A percentile compares a stretch with the other conserved stretches of the same genome.
phyloP scores from a whole-genome alignment of 1,139 yeast species.

The Hyphopichia wangnamkhiaoensis region DNA sequence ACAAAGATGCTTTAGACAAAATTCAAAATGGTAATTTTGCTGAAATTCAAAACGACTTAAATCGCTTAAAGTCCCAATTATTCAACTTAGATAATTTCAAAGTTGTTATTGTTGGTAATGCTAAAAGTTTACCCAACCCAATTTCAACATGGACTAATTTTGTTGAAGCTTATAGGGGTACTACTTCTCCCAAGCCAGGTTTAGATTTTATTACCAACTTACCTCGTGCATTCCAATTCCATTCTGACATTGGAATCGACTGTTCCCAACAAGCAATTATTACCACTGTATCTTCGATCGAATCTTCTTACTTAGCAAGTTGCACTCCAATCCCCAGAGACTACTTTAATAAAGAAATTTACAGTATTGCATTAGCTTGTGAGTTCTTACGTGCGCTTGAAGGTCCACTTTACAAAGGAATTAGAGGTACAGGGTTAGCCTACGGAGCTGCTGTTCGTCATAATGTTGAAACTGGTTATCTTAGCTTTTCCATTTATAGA shows the following conservation, averaged over 20 bases:
- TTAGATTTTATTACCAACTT: slow-evolving; percentile 13
- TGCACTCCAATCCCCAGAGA: slow-evolving; percentile 65
- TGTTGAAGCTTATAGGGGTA: slow-evolving; percentile 20
- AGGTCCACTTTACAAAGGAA: slow-evolving; percentile 97
- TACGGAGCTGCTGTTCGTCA: slow-evolving; percentile 76
- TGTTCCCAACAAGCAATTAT: slow-evolving; percentile 62
- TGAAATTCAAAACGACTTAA: slow-evolving; percentile 54
- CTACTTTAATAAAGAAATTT: slow-evolving; percentile 66
- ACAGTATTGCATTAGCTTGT: slow-evolving; percentile 70
- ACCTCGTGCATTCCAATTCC: slow-evolving; percentile 58
- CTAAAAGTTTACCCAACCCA: slow-evolving; percentile 50
- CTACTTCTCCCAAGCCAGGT: neutral
- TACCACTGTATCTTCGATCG: slow-evolving; percentile 81
- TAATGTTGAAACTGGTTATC: slow-evolving; percentile 65
- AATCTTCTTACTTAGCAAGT: slow-evolving; percentile 73
- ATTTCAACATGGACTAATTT: slow-evolving; percentile 63
- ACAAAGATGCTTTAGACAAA: slow-evolving; percentile 48
- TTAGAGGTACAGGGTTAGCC: slow-evolving; percentile 93
- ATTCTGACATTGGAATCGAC: slow-evolving; percentile 56
- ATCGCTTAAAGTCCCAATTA: slow-evolving; percentile 55
- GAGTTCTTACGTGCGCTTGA: slow-evolving; percentile 85
- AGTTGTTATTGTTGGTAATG: slow-evolving; percentile 71
- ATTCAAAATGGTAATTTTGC: slow-evolving; percentile 55
- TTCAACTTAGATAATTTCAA: slow-evolving; percentile 65
- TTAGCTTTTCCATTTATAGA: slow-evolving; percentile 70